Evolutionary conservation across 2,329 filamentous ascomycete species (phyloP).

Genomic region (Trichoderma guizhouense): DNA sequence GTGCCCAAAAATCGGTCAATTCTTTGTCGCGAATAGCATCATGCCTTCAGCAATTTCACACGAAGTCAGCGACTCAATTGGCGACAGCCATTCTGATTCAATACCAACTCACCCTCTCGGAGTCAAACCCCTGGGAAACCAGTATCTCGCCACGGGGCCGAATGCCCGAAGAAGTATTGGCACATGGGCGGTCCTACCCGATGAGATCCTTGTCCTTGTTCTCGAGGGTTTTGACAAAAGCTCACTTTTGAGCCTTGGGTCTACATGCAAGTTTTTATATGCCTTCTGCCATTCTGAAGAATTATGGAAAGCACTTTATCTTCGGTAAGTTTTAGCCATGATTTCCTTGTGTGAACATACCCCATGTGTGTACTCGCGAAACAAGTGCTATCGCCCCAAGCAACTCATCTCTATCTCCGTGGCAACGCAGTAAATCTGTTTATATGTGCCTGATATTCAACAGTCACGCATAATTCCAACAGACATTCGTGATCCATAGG

Average conservation of each 20-base stretch:
- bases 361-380: neutral
- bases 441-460: too few relatives aligned
- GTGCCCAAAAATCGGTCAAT: neutral
- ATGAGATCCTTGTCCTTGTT: constrained; percentile 73
- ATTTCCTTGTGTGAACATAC: neutral
- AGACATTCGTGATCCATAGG: neutral
- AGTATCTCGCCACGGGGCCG: constrained; percentile 60
- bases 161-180: constrained; percentile 68
- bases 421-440: too few relatives aligned
- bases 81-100: constrained; percentile 26
- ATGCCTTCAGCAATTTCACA: constrained; percentile 9
- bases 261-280: constrained; percentile 80
- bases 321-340: constrained; percentile 63
- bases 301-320: constrained; percentile 80
- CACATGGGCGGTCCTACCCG: constrained; percentile 64
- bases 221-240: constrained; percentile 69
- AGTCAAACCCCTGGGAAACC: constrained; percentile 84
- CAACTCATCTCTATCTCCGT: too few relatives aligned
- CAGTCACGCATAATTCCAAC: neutral
- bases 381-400: too few relatives aligned
- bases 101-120: constrained; percentile 78
- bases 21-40: neutral
- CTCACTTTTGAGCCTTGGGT: constrained; percentile 63
- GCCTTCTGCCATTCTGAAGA: constrained; percentile 83
- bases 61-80: constrained; percentile 42